These are phyloP conservation scores for Clavispora vitiphila DNA, from an alignment of 805 yeast species.

Conservation along the genomic window DNA sequence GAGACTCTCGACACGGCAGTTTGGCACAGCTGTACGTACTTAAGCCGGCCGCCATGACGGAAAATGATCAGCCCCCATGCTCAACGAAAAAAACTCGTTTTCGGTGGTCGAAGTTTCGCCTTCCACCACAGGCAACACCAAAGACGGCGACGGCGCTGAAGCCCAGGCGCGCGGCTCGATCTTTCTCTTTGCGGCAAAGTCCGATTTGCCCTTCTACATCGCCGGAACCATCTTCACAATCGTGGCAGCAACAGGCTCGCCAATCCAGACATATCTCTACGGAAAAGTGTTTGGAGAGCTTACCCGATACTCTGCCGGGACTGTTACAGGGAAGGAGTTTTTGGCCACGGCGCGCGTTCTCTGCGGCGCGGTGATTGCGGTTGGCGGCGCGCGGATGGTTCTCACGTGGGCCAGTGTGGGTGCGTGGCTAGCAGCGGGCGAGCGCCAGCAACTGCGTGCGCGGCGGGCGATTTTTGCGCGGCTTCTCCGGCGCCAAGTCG, in stretches of 20 bases:
- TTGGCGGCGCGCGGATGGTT: constrained; percentile 29
- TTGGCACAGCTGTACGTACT: background rate
- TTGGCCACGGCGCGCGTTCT: constrained; percentile 20
- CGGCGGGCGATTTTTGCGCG: constrained; percentile 42
- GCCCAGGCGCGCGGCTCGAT: constrained; percentile 2
- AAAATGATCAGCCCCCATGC: background rate
- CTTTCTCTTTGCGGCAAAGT: constrained; percentile 8
- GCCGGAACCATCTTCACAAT: constrained; percentile 32
- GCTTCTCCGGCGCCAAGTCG: constrained; percentile 41
- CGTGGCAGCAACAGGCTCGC: constrained; percentile 53
- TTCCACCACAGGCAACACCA: background rate
- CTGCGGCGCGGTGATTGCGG: constrained; percentile 28
- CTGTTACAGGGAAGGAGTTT: constrained; percentile 14
- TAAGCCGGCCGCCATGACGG: background rate
- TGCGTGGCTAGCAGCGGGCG: constrained; percentile 69
- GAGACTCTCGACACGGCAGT: background rate
- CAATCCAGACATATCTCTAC: constrained; percentile 57
- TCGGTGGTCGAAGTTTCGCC: background rate
- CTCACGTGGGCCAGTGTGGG: constrained; percentile 50
- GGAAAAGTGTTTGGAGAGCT: constrained; percentile 54
- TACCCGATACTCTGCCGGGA: constrained; percentile 24
- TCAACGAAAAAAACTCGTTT: background rate
- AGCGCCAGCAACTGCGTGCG: constrained; percentile 56
- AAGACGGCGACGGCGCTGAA: background rate
- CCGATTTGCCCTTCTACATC: constrained; percentile 8